These are phyloP conservation scores for Termitomyces sp. DNA, from an alignment of 768 basidiomycete species.

Conservation along the genomic window DNA sequence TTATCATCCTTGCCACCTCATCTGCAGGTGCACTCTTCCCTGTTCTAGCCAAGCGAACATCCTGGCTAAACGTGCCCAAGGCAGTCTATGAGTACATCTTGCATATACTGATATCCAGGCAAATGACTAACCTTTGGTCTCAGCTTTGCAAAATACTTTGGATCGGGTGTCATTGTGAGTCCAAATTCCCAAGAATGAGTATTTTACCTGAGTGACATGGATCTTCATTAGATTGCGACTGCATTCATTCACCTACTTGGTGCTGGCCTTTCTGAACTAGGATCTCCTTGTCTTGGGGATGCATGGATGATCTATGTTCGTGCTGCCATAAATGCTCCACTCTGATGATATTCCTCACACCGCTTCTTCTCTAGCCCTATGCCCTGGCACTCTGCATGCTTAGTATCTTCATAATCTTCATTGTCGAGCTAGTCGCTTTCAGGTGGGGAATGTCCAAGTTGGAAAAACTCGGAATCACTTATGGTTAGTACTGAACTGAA, in stretches of 20 bases:
- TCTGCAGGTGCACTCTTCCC: constrained; percentile 67
- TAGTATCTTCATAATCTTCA: constrained; percentile 81
- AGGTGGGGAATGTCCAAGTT: constrained; percentile 80
- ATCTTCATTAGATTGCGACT: constrained; percentile 66
- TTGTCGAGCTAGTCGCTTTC: constrained; percentile 83
- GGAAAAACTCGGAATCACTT: constrained; percentile 54
- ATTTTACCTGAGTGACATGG: background rate
- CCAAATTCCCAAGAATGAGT: background rate
- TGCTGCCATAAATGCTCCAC: background rate
- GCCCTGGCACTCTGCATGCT: constrained; percentile 76
- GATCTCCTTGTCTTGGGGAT: constrained; percentile 61
- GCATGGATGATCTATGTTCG: constrained; percentile 62
- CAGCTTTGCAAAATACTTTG: constrained; percentile 90
- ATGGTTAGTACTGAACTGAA: constrained; percentile 42
- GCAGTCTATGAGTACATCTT: constrained; percentile 63
- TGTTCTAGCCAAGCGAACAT: constrained; percentile 52
- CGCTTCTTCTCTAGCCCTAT: constrained; percentile 54
- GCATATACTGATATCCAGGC: background rate
- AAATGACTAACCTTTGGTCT: background rate
- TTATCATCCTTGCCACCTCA: constrained; percentile 66
- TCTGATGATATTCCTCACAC: background rate
- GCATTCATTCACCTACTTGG: constrained; percentile 82
- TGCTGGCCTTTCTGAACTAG: constrained; percentile 70
- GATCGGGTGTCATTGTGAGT: constrained; percentile 81
- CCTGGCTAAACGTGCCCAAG: constrained; percentile 54